phyloP scores from a whole-genome alignment of 495 filamentous ascomycete species.

The Viridothelium virens region DNA sequence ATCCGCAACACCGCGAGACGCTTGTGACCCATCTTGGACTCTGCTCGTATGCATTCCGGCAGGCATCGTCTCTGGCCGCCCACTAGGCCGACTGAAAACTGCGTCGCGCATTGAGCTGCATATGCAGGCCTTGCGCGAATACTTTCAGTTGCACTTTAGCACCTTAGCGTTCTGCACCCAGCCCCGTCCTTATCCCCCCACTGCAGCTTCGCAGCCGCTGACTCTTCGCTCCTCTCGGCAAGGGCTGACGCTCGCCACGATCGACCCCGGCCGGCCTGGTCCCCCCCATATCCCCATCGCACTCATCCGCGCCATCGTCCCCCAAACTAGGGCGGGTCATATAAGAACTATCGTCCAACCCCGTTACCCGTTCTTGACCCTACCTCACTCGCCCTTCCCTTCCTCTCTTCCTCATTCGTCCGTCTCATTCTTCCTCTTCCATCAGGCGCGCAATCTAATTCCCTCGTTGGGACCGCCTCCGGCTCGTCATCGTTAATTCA shows the following conservation, averaged over 20 bases:
- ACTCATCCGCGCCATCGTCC: neutral
- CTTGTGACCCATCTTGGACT: neutral
- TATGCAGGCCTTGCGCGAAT: constrained; percentile 11
- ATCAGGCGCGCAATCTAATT: constrained; percentile 50
- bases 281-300: neutral
- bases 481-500: constrained; percentile 16
- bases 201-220: constrained; percentile 15
- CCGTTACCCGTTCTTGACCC: constrained; percentile 25
- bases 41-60: neutral
- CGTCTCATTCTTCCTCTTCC: constrained; percentile 33
- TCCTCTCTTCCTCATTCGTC: constrained; percentile 37
- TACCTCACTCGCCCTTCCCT: constrained; percentile 32
- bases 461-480: constrained; percentile 48
- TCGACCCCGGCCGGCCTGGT: constrained; percentile 24
- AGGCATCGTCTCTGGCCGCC: neutral
- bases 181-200: constrained; percentile 10
- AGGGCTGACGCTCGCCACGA: constrained; percentile 15
- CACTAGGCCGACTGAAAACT: constrained; percentile 9
- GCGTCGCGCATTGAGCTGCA: constrained; percentile 1
- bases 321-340: constrained; percentile 19
- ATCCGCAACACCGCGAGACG: neutral
- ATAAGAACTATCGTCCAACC: constrained; percentile 23
- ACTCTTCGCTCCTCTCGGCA: constrained; percentile 19
- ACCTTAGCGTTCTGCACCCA: constrained; percentile 8
- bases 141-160: neutral